These are phyloP conservation scores for Cudoniella acicularis DNA, from an alignment of 495 filamentous ascomycete species.

Conservation along the genomic window DNA sequence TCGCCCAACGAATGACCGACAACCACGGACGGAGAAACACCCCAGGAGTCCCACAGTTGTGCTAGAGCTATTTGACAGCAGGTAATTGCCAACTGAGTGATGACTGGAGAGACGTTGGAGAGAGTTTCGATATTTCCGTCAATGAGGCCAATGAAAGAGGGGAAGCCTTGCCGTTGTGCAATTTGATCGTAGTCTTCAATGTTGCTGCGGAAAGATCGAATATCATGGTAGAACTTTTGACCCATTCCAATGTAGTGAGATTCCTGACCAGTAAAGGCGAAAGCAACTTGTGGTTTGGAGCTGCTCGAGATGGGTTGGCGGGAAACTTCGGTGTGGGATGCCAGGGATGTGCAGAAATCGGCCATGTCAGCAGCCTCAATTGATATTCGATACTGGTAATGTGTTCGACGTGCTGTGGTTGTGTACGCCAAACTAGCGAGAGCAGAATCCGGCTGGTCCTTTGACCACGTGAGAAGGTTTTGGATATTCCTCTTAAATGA, in stretches of 20 bases:
- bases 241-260: conserved; percentile 62
- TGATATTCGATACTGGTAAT: conserved; percentile 67
- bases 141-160: conserved; percentile 62
- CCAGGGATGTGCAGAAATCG: conserved; percentile 37
- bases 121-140: conserved; percentile 53
- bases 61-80: conserved; percentile 83
- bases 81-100: conserved; percentile 72
- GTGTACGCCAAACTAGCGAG: conserved; percentile 67
- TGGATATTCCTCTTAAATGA: conserved; percentile 51
- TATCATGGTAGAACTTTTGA: conserved; percentile 60
- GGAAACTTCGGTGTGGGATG: conserved; percentile 7
- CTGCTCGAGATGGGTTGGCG: background rate
- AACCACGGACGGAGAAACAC: conserved; percentile 68
- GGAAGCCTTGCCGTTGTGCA: conserved; percentile 64
- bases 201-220: conserved; percentile 59
- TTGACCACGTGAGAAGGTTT: conserved; percentile 47
- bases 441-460: conserved; percentile 43
- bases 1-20: conserved; percentile 85
- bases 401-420: conserved; percentile 71
- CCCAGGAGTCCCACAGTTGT: conserved; percentile 74
- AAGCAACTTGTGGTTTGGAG: conserved; percentile 36
- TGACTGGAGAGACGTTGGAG: conserved; percentile 61
- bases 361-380: conserved; percentile 47
- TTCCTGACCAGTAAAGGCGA: conserved; percentile 70
- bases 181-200: conserved; percentile 68